Evolutionary conservation across 495 filamentous ascomycete species (phyloP).

Genomic region (Choiromyces venosus): DNA sequence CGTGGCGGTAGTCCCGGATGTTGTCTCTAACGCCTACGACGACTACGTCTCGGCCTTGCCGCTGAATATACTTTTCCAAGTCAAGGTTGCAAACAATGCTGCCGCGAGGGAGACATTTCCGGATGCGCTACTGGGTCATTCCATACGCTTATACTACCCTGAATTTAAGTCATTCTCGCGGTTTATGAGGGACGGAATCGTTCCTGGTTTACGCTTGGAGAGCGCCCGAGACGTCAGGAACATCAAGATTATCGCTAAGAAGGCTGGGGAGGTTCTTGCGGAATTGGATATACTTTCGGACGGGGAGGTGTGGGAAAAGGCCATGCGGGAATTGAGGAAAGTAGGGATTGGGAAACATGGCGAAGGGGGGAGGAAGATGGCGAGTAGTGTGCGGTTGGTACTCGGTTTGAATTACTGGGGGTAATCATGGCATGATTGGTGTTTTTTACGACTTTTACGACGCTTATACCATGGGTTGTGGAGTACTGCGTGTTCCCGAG

Average conservation of each 20-base stretch:
- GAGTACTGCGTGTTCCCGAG: neutral
- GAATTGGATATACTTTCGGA: constrained; percentile 23
- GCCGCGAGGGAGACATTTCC: constrained; percentile 19
- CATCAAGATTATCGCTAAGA: constrained; percentile 24
- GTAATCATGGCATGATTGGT: neutral
- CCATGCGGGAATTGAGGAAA: constrained; percentile 15
- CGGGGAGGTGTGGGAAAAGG: constrained; percentile 28
- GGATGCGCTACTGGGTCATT: constrained; percentile 15
- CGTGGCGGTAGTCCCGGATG: constrained; percentile 14
- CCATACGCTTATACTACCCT: constrained; percentile 29
- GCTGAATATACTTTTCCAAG: constrained; percentile 27
- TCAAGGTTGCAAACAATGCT: constrained; percentile 13
- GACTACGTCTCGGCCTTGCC: constrained; percentile 21
- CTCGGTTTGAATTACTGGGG: constrained; percentile 22
- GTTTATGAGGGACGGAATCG: constrained; percentile 23
- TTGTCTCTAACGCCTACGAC: constrained; percentile 23
- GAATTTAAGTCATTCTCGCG: constrained; percentile 22
- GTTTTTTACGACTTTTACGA: neutral
- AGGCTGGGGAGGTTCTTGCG: constrained; percentile 22
- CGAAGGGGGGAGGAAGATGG: constrained; percentile 15
- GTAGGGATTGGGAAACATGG: constrained; percentile 20
- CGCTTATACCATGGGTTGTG: neutral
- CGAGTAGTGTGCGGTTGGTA: constrained; percentile 22
- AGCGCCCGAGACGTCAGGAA: constrained; percentile 20
- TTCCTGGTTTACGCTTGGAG: constrained; percentile 12